Evolutionary conservation across 768 basidiomycete genomes (phyloP).

Genomic region (Suillus decipiens): DNA sequence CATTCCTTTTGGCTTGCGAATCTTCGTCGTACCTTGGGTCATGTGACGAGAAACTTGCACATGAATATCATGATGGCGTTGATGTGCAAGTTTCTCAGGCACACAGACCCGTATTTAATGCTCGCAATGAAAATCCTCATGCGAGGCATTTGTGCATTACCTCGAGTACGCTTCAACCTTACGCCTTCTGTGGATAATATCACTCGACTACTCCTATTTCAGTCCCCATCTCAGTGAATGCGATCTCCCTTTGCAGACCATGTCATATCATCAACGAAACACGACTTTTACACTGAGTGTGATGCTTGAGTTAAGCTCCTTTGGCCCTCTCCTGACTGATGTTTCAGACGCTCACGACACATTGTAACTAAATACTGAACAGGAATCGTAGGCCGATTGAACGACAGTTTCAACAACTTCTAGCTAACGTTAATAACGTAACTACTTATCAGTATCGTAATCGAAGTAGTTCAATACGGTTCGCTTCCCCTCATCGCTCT

Average conservation of each 20-base stretch:
- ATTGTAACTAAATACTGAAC: neutral
- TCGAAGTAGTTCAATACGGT: too few relatives aligned
- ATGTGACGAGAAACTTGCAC: too few relatives aligned
- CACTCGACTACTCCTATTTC: neutral
- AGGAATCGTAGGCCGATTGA: too few relatives aligned
- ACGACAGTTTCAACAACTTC: too few relatives aligned
- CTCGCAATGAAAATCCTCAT: neutral
- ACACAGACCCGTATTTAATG: neutral
- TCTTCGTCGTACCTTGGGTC: neutral
- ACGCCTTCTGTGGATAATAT: neutral
- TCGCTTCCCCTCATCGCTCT: too few relatives aligned
- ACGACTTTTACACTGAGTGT: neutral
- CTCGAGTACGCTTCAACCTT: neutral
- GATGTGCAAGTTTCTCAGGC: neutral
- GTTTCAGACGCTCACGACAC: neutral
- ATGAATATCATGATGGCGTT: too few relatives aligned
- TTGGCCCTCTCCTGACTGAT: neutral
- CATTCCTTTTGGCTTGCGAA: neutral
- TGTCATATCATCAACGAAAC: neutral
- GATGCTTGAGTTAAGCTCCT: neutral
- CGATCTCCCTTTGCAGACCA: neutral
- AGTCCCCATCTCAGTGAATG: neutral
- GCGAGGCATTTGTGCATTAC: neutral
- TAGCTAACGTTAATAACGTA: too few relatives aligned
- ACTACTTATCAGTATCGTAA: too few relatives aligned